A percentile compares a stretch with the other conserved stretches of the same genome.
Evolutionary conservation across 257 asterid species (phyloP).

Genomic region (Solanum tarapatanum): DNA sequence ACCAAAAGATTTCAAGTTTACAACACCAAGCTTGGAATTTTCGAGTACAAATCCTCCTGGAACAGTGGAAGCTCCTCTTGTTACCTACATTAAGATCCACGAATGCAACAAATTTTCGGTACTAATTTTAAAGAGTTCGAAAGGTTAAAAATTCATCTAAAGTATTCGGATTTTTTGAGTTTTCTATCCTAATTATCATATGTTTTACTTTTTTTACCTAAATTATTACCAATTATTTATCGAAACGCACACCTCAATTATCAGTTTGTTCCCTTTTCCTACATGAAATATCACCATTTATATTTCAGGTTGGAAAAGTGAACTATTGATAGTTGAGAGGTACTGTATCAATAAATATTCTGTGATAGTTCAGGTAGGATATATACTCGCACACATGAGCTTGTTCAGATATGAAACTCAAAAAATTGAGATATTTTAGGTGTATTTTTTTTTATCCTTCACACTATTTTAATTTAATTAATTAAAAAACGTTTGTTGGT

Average conservation of each 20-base stretch:
- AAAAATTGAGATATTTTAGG: not conserved
- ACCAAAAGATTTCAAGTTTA: constrained; percentile 3
- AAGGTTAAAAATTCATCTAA: not conserved
- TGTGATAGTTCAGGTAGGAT: not conserved
- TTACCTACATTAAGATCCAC: constrained; percentile 5
- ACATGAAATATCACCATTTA: no score
- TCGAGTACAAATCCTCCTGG: not conserved
- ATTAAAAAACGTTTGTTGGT: not conserved
- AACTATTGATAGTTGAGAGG: not conserved
- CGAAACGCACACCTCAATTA: not conserved
- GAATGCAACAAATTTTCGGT: constrained; percentile 13
- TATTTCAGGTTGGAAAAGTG: not conserved
- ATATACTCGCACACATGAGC: not conserved
- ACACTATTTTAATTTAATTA: not conserved
- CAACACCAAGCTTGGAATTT: constrained; percentile 1
- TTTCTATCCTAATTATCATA: not conserved
- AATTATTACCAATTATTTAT: no score
- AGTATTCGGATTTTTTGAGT: not conserved
- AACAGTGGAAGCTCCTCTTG: not conserved
- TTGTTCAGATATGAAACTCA: not conserved
- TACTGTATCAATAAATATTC: no score
- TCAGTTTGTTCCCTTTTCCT: not conserved
- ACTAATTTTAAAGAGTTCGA: no score
- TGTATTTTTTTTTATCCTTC: not conserved
- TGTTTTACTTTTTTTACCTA: no score